Evolutionary conservation across 2,329 filamentous ascomycete genomes (phyloP).

Genomic region (Fusarium sp.): DNA sequence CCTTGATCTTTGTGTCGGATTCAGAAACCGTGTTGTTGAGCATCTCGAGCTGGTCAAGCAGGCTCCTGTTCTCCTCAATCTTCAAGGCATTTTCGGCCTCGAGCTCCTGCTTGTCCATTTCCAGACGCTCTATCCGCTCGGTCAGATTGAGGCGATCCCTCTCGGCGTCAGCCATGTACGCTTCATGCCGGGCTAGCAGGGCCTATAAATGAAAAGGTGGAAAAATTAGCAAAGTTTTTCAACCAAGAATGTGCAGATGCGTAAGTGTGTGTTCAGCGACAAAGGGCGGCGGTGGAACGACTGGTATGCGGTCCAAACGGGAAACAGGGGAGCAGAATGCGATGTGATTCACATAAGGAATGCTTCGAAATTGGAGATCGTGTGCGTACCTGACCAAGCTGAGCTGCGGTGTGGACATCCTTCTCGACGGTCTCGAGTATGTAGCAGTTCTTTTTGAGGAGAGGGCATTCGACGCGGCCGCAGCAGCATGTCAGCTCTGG

Average conservation of each 20-base stretch:
- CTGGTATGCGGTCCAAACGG: conserved; percentile 41
- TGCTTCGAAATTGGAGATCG: conserved; percentile 46
- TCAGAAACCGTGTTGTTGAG: conserved; percentile 84
- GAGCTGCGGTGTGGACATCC: conserved; percentile 87
- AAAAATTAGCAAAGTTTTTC: conserved; percentile 73
- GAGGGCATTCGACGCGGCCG: conserved; percentile 81
- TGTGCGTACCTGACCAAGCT: conserved; percentile 88
- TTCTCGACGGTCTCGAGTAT: conserved; percentile 86
- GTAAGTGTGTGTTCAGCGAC: conserved; percentile 16
- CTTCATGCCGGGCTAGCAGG: conserved; percentile 90
- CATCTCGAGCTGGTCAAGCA: conserved; percentile 86
- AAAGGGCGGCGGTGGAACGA: background rate
- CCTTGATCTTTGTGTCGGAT: conserved; percentile 83
- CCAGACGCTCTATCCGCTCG: conserved; percentile 79
- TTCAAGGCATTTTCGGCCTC: conserved; percentile 82
- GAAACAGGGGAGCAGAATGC: conserved; percentile 8
- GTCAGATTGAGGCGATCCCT: conserved; percentile 82
- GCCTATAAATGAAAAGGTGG: conserved; percentile 73
- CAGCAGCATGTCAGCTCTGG: conserved; percentile 80
- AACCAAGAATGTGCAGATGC: conserved; percentile 22
- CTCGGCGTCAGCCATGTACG: conserved; percentile 93
- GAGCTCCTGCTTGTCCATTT: conserved; percentile 78
- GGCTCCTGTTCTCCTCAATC: conserved; percentile 83
- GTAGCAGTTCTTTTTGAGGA: conserved; percentile 82
- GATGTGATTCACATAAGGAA: conserved; percentile 37